Conservation (phyloP, 306 rosid species). For the Canavalia ensiformis region DNA sequence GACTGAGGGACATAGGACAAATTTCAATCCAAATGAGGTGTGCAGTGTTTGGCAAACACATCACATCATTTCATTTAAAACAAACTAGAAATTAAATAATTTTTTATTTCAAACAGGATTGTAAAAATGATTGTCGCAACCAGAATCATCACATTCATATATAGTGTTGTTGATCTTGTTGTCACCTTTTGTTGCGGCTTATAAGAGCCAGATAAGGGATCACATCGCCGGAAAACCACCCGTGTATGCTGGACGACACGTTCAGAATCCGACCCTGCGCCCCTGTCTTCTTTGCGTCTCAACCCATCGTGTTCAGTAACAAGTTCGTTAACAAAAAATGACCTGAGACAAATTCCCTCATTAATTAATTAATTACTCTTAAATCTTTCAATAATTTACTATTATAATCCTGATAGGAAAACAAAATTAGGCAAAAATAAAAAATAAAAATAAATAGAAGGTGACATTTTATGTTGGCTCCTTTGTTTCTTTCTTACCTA, state of each 20-base stretch:
- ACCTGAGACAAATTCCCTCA: conserved; percentile 52
- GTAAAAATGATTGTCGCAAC: neutral
- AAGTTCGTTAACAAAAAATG: conserved; percentile 87
- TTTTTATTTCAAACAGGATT: neutral
- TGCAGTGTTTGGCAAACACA: conserved; percentile 39
- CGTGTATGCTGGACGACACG: conserved; percentile 79
- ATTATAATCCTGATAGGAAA: neutral
- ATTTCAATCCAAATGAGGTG: conserved; percentile 26
- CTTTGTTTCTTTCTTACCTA: conserved; percentile 52
- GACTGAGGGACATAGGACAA: conserved; percentile 54
- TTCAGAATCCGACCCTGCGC: conserved; percentile 85
- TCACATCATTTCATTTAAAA: conserved; percentile 34
- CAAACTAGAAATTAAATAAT: neutral
- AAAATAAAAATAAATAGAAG: too few relatives aligned
- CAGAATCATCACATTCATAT: too few relatives aligned
- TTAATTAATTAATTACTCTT: neutral
- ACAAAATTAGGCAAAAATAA: too few relatives aligned
- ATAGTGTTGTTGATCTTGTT: too few relatives aligned
- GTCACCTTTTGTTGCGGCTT: conserved; percentile 62
- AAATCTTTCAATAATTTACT: neutral
- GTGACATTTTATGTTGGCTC: too few relatives aligned
- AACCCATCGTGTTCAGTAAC: conserved; percentile 66
- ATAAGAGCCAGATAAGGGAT: conserved; percentile 71
- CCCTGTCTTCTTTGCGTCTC: conserved; percentile 69
- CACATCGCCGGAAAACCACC: conserved; percentile 84